Percentiles rank a stretch among this genome's conserved stretches.
Conservation (phyloP, 768 basidiomycete species). For the Boletus huronensis region DNA sequence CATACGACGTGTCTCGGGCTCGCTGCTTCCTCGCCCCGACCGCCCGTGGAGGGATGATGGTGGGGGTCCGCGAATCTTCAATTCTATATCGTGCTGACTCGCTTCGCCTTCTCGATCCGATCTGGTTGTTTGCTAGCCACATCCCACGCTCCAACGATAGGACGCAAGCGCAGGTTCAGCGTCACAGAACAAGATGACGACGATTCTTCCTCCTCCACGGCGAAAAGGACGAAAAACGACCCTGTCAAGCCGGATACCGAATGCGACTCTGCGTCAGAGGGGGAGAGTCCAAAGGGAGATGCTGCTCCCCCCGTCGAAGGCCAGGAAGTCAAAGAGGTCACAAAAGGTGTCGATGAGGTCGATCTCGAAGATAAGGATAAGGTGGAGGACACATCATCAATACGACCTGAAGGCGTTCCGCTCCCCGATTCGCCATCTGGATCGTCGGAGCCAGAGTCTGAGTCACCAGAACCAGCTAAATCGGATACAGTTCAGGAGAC, state of each 20-base stretch:
- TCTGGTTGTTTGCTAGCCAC: slow-evolving; percentile 46
- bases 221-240: slow-evolving; percentile 35
- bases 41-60: slow-evolving; percentile 78
- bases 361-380: slow-evolving; percentile 46
- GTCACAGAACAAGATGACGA: slow-evolving; percentile 39
- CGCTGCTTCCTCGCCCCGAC: slow-evolving; percentile 67
- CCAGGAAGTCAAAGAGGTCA: slow-evolving; percentile 67
- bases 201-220: slow-evolving; percentile 23
- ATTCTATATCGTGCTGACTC: slow-evolving; percentile 8
- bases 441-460: slow-evolving; percentile 17
- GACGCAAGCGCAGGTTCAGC: slow-evolving; percentile 64
- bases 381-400: slow-evolving; percentile 10
- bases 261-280: slow-evolving; percentile 20
- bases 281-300: slow-evolving; percentile 7
- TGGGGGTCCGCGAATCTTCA: slow-evolving; percentile 35
- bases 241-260: slow-evolving; percentile 28
- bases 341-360: slow-evolving; percentile 65
- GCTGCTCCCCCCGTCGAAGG: slow-evolving; percentile 26
- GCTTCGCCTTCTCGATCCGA: slow-evolving; percentile 7
- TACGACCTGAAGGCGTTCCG: slow-evolving; percentile 33
- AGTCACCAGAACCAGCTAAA: slow-evolving; percentile 1
- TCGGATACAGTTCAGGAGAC: slow-evolving; percentile 10
- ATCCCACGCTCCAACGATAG: slow-evolving; percentile 67
- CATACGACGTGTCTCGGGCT: slow-evolving; percentile 66
- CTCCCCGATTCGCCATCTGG: slow-evolving; percentile 38